Conservation (phyloP, 1,139 yeast genomes). For the Protomyces arabidopsidicola region DNA sequence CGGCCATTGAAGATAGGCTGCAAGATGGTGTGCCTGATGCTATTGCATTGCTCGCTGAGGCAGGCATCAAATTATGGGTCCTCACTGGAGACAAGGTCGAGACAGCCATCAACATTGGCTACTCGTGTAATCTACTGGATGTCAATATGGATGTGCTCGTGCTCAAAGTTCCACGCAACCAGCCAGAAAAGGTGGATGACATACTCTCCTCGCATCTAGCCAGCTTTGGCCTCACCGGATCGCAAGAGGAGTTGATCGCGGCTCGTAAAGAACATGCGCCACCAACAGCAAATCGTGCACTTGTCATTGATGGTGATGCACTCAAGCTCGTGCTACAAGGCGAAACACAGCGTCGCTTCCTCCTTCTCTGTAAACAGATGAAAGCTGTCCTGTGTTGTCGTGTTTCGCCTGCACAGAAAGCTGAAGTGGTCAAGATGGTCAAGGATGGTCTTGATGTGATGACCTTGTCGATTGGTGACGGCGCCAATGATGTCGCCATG, state of each 20-base stretch:
- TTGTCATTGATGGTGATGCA: constrained; percentile 91
- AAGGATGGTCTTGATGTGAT: constrained; percentile 73
- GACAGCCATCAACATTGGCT: constrained; percentile 96
- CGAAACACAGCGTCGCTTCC: constrained; percentile 59
- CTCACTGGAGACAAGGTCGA: constrained; percentile 96
- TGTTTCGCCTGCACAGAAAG: constrained; percentile 96
- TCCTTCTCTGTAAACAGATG: constrained; percentile 86
- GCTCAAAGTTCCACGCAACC: constrained; percentile 48
- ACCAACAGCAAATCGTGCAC: constrained; percentile 72
- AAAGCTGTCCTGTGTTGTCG: constrained; percentile 91
- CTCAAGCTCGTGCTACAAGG: constrained; percentile 64
- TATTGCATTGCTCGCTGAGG: constrained; percentile 73
- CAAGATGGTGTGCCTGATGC: constrained; percentile 97
- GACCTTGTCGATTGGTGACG: constrained; percentile 91
- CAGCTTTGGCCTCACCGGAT: constrained; percentile 61
- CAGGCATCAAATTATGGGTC: constrained; percentile 96
- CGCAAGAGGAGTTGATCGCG: constrained; percentile 51
- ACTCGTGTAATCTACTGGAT: constrained; percentile 83
- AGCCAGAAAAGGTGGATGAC: constrained; percentile 49
- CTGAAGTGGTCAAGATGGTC: constrained; percentile 88
- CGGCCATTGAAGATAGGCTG: constrained; percentile 93
- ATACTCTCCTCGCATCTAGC: constrained; percentile 58
- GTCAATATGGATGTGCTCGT: constrained; percentile 83
- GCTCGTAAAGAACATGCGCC: constrained; percentile 72
- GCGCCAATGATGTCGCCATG: constrained; percentile 96